These are phyloP conservation scores for Cinnamomum micranthum DNA, from an alignment of 164 flowering plant genomes.

Conservation along the genomic window DNA sequence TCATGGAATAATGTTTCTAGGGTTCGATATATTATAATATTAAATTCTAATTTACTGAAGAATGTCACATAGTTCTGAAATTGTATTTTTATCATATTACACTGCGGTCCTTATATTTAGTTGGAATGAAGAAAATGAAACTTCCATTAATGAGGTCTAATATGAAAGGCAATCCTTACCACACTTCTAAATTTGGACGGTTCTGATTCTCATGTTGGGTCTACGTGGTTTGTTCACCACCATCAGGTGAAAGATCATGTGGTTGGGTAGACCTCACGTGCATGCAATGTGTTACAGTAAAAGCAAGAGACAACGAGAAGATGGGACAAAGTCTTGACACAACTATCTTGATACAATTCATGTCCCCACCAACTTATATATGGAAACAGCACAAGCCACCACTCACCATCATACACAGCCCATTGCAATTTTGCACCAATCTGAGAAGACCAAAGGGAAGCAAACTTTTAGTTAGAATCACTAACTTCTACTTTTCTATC, in stretches of 20 bases:
- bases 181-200: too few species aligned
- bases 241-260: neutral
- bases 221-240: too few species aligned
- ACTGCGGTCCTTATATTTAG: too few species aligned
- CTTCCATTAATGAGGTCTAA: too few species aligned
- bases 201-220: too few species aligned
- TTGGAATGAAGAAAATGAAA: too few species aligned
- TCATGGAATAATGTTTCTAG: too few species aligned
- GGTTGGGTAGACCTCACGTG: conserved; percentile 6
- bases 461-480: neutral
- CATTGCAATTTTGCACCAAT: neutral
- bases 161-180: too few species aligned
- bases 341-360: neutral
- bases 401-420: neutral
- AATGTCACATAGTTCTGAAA: too few species aligned
- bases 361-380: neutral
- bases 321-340: neutral
- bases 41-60: too few species aligned
- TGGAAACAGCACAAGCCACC: neutral
- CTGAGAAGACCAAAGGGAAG: neutral
- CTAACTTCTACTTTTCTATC: neutral
- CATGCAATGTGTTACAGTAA: neutral
- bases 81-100: too few species aligned
- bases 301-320: neutral
- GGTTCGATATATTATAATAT: too few species aligned